Evolutionary conservation across 2,329 filamentous ascomycete genomes (phyloP), one percentile per base, ranked within the genome.

Genomic region (Metarhizium robertsii): DNA sequence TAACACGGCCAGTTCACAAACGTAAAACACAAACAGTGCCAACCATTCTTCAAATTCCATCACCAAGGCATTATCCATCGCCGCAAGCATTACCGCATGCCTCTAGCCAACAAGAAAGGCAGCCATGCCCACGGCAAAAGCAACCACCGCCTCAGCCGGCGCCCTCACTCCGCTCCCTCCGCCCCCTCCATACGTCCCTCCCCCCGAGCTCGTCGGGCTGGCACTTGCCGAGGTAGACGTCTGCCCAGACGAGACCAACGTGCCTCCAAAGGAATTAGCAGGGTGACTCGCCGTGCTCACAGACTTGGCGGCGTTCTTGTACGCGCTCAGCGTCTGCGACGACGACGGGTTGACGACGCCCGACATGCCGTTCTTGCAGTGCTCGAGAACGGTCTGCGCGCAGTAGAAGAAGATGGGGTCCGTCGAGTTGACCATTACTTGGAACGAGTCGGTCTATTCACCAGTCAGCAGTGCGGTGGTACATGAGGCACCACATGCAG

Each of bases 361-460:
- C 10, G 61, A 51, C 64, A 65, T 64, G 29, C 63, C 63, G 11
- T 49, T 57, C 53, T 57, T 53, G 53, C 64, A 65, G 47, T 65
- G 60, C 6, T 48, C 42, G 13, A 56, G 55, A 43, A 13, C 20
- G 40, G 47, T 49, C 13, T 50, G 52, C 6, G 59, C 55, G 50
- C 60, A 65, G 58, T 65, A 65, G 55, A 65, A 62, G 50, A 63
- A 60, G 13, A 65, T 54, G 25, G 64, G 63, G 6, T 62, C 54
- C 14, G 61, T 64, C 16, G 57, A 51, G 52, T 61, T 61, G 45
- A 65, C 56, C 4, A 38, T 56, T 18, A 65, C 63, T 20, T 55
- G 56, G 58, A 64, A 65, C 4, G 60, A 57, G 34, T 62, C 50
- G 18, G 54, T 53, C 60, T 53, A 13, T 10, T 6, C 8, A 6